Evolutionary conservation across 192 early-diverging fungal genomes (phyloP), one percentile per base, ranked within the genome.

Genomic region (Coemansia sp.): DNA sequence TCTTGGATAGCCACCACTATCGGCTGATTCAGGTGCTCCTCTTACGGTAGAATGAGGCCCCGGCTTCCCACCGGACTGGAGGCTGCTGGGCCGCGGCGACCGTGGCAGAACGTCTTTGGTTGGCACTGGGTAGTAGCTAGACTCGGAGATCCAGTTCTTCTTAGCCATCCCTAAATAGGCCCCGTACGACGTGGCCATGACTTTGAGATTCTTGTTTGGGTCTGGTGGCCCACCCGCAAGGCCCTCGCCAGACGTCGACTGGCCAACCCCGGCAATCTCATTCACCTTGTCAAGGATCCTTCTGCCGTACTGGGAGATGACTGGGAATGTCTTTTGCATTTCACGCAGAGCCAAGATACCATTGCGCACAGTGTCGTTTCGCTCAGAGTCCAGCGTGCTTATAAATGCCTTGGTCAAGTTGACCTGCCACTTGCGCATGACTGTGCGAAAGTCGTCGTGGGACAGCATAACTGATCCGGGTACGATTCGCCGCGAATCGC

Each of bases 381-480:
- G 72, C 18, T 69, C 56, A 11, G 69, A 65, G 18, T 68, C 72
- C 46, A 80, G 48, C 0, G 63, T 65, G 9, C 28, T 26, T 18
- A 71, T 62, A 62, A 80, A 75, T 16, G 69, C 68, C 63, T 72
- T 74, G 57, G 68, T 71, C 59, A 80, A 28, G 21, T 63, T 67
- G 23, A 75, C 60, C 61, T 80, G 72, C 73, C 72, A 80, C 35
- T 80, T 80, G 45, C 72, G 69, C 78, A 80, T 80, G 28, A 80
- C 69, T 16, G 69, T 72, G 42, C 78, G 65, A 37, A 80, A 80
- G 60, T 81, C 73, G 31, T 75, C 70, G 38, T 66, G 74, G 3
- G 73, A 69, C 48, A 79, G 62, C 78, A 75, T 74, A 4, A 48
- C 48, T 8, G 62, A 62, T 7, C 53, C 66, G 7, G 67, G 39